Conservation (phyloP, 192 early-diverging fungal species). For the Backusella westeae region DNA sequence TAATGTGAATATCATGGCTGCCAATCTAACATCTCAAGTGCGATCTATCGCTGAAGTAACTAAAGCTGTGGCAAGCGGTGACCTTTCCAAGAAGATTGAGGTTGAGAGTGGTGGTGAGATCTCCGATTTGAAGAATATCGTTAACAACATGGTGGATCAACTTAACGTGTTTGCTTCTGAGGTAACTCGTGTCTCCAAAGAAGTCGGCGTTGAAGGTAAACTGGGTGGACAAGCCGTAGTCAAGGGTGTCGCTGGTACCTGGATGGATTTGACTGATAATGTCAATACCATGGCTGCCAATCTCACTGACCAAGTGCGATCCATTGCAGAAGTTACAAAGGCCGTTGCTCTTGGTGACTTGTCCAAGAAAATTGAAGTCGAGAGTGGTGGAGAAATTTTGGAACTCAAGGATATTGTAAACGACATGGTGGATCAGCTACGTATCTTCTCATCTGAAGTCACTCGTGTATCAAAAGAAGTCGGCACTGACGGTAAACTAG, state of each 20-base stretch:
- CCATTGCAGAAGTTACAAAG: too few species aligned
- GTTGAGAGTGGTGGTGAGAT: conserved; percentile 65
- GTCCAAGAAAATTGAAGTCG: too few species aligned
- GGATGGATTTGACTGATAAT: conserved; percentile 48
- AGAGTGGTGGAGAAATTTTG: too few species aligned
- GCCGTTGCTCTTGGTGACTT: too few species aligned
- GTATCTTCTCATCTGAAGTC: too few species aligned
- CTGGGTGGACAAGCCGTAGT: conserved; percentile 46
- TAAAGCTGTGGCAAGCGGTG: conserved; percentile 57
- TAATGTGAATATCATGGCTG: conserved; percentile 48
- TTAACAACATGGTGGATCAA: conserved; percentile 71
- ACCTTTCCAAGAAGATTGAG: conserved; percentile 58
- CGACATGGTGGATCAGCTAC: too few species aligned
- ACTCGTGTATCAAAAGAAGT: neutral
- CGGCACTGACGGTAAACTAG: neutral
- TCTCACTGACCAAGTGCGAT: too few species aligned
- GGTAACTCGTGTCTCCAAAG: conserved; percentile 26
- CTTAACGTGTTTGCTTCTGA: conserved; percentile 43
- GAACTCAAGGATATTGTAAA: too few species aligned
- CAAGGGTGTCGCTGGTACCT: conserved; percentile 42
- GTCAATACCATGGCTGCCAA: neutral
- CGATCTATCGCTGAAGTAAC: conserved; percentile 62
- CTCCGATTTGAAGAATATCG: conserved; percentile 59
- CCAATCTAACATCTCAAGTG: conserved; percentile 53
- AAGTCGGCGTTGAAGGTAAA: conserved; percentile 44